phyloP scores from a whole-genome alignment of 306 rosid species.

The Macrotyloma uniflorum region DNA sequence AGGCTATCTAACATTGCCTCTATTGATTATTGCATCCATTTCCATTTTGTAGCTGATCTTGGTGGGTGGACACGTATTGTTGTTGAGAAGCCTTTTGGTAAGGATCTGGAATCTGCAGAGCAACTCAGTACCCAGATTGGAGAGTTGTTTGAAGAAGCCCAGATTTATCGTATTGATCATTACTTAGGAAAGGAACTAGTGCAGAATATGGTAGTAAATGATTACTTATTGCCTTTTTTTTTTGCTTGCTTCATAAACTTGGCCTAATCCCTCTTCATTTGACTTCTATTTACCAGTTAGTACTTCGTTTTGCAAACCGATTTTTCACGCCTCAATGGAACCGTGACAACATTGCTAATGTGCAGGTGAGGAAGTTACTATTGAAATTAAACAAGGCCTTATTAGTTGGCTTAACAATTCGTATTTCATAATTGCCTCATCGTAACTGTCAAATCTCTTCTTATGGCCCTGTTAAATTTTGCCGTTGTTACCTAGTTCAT shows the following conservation, averaged over 20 bases:
- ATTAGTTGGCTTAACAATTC: constrained; percentile 17
- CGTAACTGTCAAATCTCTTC: background rate
- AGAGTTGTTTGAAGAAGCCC: constrained; percentile 80
- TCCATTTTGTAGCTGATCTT: constrained; percentile 68
- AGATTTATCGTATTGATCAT: constrained; percentile 97
- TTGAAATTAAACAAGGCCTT: constrained; percentile 24
- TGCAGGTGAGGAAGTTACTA: constrained; percentile 68
- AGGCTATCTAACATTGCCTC: constrained; percentile 21
- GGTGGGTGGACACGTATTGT: constrained; percentile 99
- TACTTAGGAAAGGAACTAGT: constrained; percentile 97
- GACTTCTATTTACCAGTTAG: constrained; percentile 67
- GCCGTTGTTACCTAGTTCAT: constrained; percentile 4
- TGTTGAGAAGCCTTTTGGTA: constrained; percentile 99
- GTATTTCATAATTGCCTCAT: constrained; percentile 18
- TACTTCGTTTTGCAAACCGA: constrained; percentile 97
- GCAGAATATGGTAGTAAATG: constrained; percentile 83
- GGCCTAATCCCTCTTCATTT: constrained; percentile 44
- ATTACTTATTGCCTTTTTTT: constrained; percentile 23
- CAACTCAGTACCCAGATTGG: constrained; percentile 87
- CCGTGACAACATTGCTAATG: constrained; percentile 91
- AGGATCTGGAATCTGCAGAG: constrained; percentile 89
- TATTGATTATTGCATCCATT: constrained; percentile 39
- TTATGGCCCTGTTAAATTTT: background rate
- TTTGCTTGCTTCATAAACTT: constrained; percentile 30
- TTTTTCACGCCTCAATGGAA: constrained; percentile 94